Conservation (phyloP, 139 green algal species). For the Diplosphaera chodatii region DNA sequence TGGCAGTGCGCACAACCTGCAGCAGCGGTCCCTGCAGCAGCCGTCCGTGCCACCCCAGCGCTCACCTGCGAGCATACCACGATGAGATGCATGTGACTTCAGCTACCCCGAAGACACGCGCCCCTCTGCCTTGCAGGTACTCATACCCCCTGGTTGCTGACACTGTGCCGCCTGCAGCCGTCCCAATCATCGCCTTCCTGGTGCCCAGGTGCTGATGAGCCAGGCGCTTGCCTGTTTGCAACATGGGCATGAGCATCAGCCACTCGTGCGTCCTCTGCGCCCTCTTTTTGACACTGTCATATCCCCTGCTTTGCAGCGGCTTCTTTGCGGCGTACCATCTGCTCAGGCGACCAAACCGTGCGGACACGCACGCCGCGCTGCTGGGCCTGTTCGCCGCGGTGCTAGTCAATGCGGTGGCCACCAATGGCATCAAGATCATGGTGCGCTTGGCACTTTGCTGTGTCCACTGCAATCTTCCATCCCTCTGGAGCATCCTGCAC, state of each 20-base stretch:
- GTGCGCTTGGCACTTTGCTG: too few species aligned
- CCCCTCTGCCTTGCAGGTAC: neutral
- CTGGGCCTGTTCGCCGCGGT: slow-evolving; percentile 6
- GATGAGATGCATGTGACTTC: neutral
- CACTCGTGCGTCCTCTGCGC: too few species aligned
- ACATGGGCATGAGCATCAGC: too few species aligned
- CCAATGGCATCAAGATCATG: slow-evolving; percentile 30
- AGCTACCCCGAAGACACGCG: too few species aligned
- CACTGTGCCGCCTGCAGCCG: neutral
- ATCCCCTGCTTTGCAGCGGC: neutral
- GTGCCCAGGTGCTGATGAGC: neutral
- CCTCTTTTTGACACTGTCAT: too few species aligned
- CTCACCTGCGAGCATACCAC: neutral
- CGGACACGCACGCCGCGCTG: slow-evolving; percentile 17
- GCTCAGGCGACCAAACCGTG: neutral
- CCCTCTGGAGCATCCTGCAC: too few species aligned
- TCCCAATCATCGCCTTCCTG: neutral
- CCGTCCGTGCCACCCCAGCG: too few species aligned
- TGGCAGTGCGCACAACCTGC: neutral
- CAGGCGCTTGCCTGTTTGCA: too few species aligned
- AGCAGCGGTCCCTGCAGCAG: too few species aligned
- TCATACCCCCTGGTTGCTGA: neutral
- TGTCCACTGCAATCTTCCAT: too few species aligned
- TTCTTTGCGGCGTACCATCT: neutral
- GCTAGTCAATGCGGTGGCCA: slow-evolving; percentile 8